Base-by-base conservation (phyloP, 1,284 basidiomycete species). In the Clitocybe nebularis region DNA sequence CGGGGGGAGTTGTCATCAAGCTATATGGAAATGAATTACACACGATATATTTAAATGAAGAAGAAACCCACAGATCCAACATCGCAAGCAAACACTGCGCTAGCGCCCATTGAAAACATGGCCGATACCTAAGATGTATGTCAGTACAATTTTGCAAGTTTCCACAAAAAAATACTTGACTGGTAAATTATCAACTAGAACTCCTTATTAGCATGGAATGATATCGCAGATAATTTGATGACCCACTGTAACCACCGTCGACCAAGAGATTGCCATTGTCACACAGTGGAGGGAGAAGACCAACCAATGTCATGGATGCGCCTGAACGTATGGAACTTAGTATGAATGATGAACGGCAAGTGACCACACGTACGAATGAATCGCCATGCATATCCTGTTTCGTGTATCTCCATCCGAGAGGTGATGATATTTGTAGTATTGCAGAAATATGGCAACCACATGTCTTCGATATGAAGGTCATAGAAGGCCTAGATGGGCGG, bases 381-480 rank as follows among this genome's bases (percentile, higher is more conserved):
- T 56, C 84, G 74, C 92, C 92, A 94, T 10, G 92, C 92, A 67
- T 97, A 97, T 7, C 94, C 94, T 4, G 89, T 91, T 48, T 95
- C 89, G 58, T 99, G 96, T 29, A 98, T 87, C 60, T 98, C 93
- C 93, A 99, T 98, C 4, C 85, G 77, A 7, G 93, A 96, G 45
- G 90, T 93, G 39, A 89, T 94, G 60, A 99, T 97, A 59, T 98
- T 98, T n/a, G 96, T 97, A 5, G 94, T 93, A 58, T 98, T 98
- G 67, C 93, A 96, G 68, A 94, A 99, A 69, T 87, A 99, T 1
- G 96, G 95, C 3, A 99, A 74, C 96, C 95, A 99, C 87, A 96
- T 95, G 66, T 96, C 93, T 67, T 98, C 94, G 42, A 99, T 97
- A 62, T 96, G 92, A 32, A 93, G 81, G 59, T 93, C 90, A 57